Evolutionary conservation across 2,329 filamentous ascomycete species (phyloP).

Genomic region (Hypomyces perniciosus): DNA sequence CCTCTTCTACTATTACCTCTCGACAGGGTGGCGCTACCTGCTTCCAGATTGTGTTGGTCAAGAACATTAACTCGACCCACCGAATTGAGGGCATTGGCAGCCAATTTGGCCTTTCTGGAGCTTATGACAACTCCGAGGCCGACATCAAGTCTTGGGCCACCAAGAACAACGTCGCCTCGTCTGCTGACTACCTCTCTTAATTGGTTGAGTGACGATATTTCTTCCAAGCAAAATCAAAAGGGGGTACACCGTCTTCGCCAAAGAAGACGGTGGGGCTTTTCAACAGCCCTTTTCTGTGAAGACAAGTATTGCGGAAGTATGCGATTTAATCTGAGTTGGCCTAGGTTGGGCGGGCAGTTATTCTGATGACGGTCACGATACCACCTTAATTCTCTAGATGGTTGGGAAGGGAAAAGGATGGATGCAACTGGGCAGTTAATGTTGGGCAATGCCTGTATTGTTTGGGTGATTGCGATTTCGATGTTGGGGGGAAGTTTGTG

Average conservation of each 20-base stretch:
- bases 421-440: background rate
- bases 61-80: slow-evolving; percentile 89
- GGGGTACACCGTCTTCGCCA: background rate
- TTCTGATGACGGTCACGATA: slow-evolving; percentile 11
- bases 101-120: slow-evolving; percentile 65
- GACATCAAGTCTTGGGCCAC: slow-evolving; percentile 30
- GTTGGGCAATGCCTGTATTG: background rate
- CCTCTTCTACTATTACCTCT: slow-evolving; percentile 77
- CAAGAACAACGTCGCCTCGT: slow-evolving; percentile 31
- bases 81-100: slow-evolving; percentile 68
- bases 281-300: background rate
- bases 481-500: background rate
- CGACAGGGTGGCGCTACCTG: slow-evolving; percentile 82
- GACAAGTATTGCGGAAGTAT: background rate
- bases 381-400: slow-evolving; percentile 8
- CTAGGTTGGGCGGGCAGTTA: slow-evolving; percentile 1
- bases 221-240: background rate
- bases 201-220: background rate
- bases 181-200: slow-evolving; percentile 24
- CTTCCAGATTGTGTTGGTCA: slow-evolving; percentile 83
- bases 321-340: background rate
- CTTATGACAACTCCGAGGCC: slow-evolving; percentile 37
- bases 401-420: slow-evolving; percentile 8
- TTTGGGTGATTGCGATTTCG: background rate
- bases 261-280: too few relatives aligned